A percentile compares a stretch with the other conserved stretches of the same genome.
Conservation (phyloP, 495 filamentous ascomycete species). For the Lasiosphaeria miniovina region DNA sequence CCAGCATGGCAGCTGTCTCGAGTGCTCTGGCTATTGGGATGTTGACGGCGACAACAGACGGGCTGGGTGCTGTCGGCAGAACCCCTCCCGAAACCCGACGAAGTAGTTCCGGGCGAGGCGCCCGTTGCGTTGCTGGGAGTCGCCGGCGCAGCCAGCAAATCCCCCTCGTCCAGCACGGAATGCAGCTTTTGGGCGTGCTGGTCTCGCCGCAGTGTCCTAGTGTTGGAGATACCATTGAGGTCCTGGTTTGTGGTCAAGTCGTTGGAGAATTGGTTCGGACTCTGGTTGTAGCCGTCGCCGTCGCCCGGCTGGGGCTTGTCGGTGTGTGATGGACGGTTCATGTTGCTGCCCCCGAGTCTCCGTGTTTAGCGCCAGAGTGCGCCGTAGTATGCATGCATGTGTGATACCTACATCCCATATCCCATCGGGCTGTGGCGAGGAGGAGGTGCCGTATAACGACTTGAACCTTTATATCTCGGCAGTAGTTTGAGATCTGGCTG, state of each 20-base stretch:
- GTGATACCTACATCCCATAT: no score
- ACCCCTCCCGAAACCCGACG: background rate
- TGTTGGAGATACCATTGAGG: slow-evolving; percentile 55
- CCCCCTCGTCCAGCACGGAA: slow-evolving; percentile 2
- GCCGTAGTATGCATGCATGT: no score
- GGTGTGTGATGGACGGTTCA: slow-evolving; percentile 45
- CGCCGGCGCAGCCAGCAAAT: background rate
- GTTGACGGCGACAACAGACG: background rate
- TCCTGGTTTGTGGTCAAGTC: slow-evolving; percentile 58
- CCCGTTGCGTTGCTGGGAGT: background rate
- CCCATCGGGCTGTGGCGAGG: no score
- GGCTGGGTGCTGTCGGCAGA: background rate
- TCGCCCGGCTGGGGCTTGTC: slow-evolving; percentile 46
- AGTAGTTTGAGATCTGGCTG: no score
- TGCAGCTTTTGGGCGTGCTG: slow-evolving; percentile 1
- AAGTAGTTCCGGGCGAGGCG: background rate
- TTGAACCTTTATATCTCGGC: no score
- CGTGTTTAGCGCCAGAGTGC: background rate
- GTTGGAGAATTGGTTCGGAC: slow-evolving; percentile 48
- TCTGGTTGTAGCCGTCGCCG: slow-evolving; percentile 56
- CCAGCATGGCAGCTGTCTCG: background rate
- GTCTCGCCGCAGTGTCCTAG: slow-evolving; percentile 31
- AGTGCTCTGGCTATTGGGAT: background rate
- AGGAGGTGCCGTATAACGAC: no score
- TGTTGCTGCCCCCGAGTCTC: background rate